Evolutionary conservation across 2,329 filamentous ascomycete genomes (phyloP), one percentile per base, ranked within the genome.

Genomic region (Aspergillus alliaceus): DNA sequence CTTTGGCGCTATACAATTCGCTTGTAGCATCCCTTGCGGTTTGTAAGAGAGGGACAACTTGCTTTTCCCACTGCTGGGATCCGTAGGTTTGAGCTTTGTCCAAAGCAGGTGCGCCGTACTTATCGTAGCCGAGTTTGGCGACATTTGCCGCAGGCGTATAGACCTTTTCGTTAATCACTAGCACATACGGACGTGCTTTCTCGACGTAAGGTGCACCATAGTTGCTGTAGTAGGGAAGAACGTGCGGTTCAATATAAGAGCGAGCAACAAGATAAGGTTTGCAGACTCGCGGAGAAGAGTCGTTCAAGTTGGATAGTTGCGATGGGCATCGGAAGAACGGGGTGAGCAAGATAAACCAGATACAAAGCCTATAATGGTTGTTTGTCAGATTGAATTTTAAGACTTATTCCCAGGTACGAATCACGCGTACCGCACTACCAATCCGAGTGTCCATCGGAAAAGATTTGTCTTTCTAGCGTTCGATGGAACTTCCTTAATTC

Each of bases 121-220:
- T 86, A 46, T 81, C 75, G 68, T 87, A 88, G 39, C 80, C 80
- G 37, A 76, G 67, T 59, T 85, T 85, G 15, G 86, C 85, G 61
- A 91, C 85, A 9, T 78, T 80, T 56, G 86, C 83, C 3, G 85
- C 82, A 0, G 95, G 95, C 3, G 82, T 78, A 68, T 95, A 84
- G 49, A 96, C 79, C 42, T 81, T 75, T 49, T 81, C 77, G 64
- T 86, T 83, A 62, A 84, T 75, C 22, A 78, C 72, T 20, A 82
- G 76, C 54, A 82, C 75, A 75, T 98, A 96, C 1, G 93, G 93
- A 59, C 84, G 86, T 34, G 84, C 88, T 50, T 85, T 78, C 35
- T 93, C 84, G 60, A 96, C 85, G 70, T 97, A 95, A 2, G 91
- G 90, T 6, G 88, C 89, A 24, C 90, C 88, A 69, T 97, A 96